Base-by-base conservation (phyloP, 306 rosid species). In the Morella rubra region DNA sequence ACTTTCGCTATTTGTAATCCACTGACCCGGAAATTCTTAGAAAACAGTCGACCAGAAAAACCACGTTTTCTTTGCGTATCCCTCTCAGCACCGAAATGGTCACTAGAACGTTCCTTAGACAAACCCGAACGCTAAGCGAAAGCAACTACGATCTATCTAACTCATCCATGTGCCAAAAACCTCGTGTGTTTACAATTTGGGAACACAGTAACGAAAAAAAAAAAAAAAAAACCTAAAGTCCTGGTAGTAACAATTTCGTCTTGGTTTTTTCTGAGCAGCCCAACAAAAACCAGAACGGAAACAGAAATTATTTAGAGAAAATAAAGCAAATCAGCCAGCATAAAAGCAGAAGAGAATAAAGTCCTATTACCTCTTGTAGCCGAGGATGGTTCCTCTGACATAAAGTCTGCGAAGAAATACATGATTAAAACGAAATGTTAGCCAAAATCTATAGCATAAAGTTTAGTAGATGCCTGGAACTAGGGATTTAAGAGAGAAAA, bases 371-470 rank as follows among this genome's bases (percentile, higher is more conserved):
- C 98, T 91, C 81, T 93, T 93, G 93, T 89, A 93, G 65, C 98
- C 98, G 69, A 91, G 94, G 75, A 93, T 81, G 9, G 97, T 89
- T 46, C 96, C 98, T 79, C 97, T 85, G 19, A 85, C 84, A 78
- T 93, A 93, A 77, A 93, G 98, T 64, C 97, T 91, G 79, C 15
- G 7, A 44, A 62, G 66, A 37, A 54, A 55, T 49, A 49, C 53
- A 49, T 0, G 16, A 49, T 49, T 5, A 49, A 49, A 49, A 49
- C 11, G 11, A 49, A 11, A 49, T 9, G 12, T 15, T 12, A 49
- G 16, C 53, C 1, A 49, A 49, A 49, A 12, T 49, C 16, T 49
- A 49, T 49, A 9, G 16, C 16, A 15, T 12, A 49, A 12, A 49
- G 53, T 49, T 3, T 9, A 49, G 3, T 9, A 49, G 14, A 11